Evolutionary conservation across 2,329 filamentous ascomycete genomes (phyloP).

Genomic region (Colletotrichum liriopes): DNA sequence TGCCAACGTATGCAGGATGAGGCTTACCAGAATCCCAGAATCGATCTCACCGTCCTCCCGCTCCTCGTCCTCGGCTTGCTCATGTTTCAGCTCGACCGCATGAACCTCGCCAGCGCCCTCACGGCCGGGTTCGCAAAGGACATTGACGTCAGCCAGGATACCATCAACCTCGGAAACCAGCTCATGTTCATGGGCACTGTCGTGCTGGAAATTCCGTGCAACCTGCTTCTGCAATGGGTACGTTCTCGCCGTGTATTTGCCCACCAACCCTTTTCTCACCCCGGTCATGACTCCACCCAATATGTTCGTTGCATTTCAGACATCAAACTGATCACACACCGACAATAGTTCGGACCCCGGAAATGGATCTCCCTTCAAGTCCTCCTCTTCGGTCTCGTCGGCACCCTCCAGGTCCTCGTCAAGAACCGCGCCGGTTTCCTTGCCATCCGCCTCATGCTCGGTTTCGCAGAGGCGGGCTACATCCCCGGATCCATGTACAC

Average conservation of each 20-base stretch:
- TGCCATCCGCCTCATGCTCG: constrained; percentile 60
- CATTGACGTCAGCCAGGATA: constrained; percentile 60
- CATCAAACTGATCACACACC: neutral
- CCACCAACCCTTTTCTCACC: too few species aligned
- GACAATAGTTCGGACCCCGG: constrained; percentile 58
- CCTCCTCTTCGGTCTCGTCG: constrained; percentile 63
- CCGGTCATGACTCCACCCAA: neutral
- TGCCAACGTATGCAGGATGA: neutral
- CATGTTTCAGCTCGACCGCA: constrained; percentile 67
- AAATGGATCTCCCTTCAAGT: constrained; percentile 67
- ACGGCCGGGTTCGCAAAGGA: constrained; percentile 63
- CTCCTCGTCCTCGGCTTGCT: constrained; percentile 65
- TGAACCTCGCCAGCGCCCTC: constrained; percentile 66
- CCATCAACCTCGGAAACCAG: constrained; percentile 68
- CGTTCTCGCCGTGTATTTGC: neutral
- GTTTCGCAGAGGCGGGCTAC: constrained; percentile 66
- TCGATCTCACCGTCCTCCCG: constrained; percentile 63
- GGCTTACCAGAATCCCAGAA: constrained; percentile 49
- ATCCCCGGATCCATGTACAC: constrained; percentile 68
- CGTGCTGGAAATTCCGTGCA: constrained; percentile 67
- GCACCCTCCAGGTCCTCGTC: constrained; percentile 61
- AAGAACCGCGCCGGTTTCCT: constrained; percentile 61
- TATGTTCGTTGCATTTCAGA: accelerated
- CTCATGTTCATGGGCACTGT: constrained; percentile 68
- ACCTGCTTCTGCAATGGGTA: constrained; percentile 58